Evolutionary conservation across 176 grass and related monocot genomes (phyloP), one percentile per base, ranked within the genome.

Genomic region (Cymbopogon citratus): DNA sequence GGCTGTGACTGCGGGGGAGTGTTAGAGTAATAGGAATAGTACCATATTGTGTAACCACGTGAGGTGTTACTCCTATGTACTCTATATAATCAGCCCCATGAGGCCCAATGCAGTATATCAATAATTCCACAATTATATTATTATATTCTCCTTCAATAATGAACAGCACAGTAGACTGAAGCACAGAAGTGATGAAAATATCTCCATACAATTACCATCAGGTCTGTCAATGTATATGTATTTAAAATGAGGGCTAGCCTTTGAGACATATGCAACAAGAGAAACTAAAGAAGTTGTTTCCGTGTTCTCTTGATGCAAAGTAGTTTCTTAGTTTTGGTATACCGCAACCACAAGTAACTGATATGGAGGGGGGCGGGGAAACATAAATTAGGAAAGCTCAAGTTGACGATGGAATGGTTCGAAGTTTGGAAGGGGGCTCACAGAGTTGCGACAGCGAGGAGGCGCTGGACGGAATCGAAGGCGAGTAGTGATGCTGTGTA

Each of bases 381-480:
- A 36, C 48, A 51, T 51, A 51, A 52, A 52, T 52, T 52, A 52
- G 49, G 16, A 52, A 52, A 52, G 3, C 15, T 19, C 48, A 19
- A 2, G 51, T 21, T 51, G 4, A 21, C 19, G 18, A n/a, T 16
- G 7, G 52, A 2, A 56, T n/a, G n/a, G n/a, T n/a, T n/a, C 16
- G 6, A 14, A 13, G 28, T 13, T 61, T 39, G 51, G 7, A 19
- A 0, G 5, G 49, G 39, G 59, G 72, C 92, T 87, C 75, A 98
- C 95, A 98, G 91, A 26, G 95, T 94, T 34, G 86, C 92, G 52
- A 94, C 84, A 15, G 95, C 92, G 73, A 98, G 89, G 40, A 98
- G 95, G n/a, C 92, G 86, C 84, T 98, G 95, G 26, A 98, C 48
- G 11, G 88, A 88, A 73, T 98, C 95, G 76, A 94, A 98, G 64